Evolutionary conservation across 331 rosid genomes (phyloP).

Genomic region (Stylosanthes scabra): DNA sequence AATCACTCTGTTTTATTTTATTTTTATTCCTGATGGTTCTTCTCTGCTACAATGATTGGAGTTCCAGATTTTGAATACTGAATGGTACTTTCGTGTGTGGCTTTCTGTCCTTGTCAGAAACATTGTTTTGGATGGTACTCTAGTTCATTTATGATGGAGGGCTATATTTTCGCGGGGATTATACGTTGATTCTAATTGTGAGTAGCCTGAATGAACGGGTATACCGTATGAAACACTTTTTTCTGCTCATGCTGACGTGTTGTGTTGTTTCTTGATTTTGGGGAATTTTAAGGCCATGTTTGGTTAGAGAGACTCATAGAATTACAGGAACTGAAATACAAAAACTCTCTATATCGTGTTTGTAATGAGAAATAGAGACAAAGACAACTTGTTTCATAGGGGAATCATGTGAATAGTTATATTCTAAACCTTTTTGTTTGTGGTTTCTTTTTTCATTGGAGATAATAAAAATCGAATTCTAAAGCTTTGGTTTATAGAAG

Average conservation of each 20-base stretch:
- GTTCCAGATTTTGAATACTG: not conserved
- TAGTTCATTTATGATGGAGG: conserved; percentile 33
- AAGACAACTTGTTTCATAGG: no score
- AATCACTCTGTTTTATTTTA: no score
- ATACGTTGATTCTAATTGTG: not conserved
- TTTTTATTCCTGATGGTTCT: conserved; percentile 3
- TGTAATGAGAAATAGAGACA: no score
- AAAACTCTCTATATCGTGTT: no score
- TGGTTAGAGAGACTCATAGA: no score
- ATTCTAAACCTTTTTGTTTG: no score
- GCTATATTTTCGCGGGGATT: conserved; percentile 11
- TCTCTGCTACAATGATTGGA: not conserved
- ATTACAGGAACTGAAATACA: no score
- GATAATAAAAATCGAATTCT: no score
- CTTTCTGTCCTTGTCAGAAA: not conserved
- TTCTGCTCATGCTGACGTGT: not conserved
- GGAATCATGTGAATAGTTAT: no score
- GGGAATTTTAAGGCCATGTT: not conserved
- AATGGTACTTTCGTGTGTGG: not conserved
- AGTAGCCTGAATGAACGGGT: not conserved
- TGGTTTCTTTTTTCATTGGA: no score
- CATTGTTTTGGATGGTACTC: conserved; percentile 14
- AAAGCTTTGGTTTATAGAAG: no score
- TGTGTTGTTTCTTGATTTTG: not conserved
- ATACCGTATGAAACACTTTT: not conserved